Base-by-base conservation (phyloP, 192 early-diverging fungal species). In the Backusella australiensis region DNA sequence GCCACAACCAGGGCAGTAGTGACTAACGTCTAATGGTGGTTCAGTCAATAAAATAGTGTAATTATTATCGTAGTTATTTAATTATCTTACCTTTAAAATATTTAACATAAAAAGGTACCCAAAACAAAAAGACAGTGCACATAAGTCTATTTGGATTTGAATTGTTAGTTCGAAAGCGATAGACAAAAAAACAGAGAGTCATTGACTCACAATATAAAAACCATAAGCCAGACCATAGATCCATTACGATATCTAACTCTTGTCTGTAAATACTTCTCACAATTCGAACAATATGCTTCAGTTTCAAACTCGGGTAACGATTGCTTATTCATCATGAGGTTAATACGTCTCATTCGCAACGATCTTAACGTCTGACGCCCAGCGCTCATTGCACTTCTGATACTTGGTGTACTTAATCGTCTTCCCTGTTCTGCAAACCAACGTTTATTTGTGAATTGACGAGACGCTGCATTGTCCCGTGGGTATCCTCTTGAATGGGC, bases 71-170 rank as follows among this genome's bases (percentile, higher is more conserved):
- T 73, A 15, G 4, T 17, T 36, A 34, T n/a, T n/a, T 23, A 21
- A 29, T 15, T 38, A 56, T n/a, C 14, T 44, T 75, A 75, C 73
- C 73, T 75, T 75, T 75, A 53, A 67, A 75, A 46, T 75, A 75
- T 34, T 75, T 75, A 29, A 75, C 73, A 44, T 46, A 75, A 67
- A 75, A 75, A 36, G 73, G 56, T 19, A 75, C 39, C 73, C 73
- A 75, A 32, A 66, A 75, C 39, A 75, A 44, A 32, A 75, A 21
- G 0, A 75, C 65, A 19, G 73, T 75, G 66, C 73, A 75, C 39
- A 75, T 32, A n/a, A 75, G 41, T 21, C 73, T 75, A 38, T 36
- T 42, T 1, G 4, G 1, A 32, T 19, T 53, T 44, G 15, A 17
- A n/a, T 49, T n/a, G n/a, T 49, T 19, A 17, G 46, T n/a, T 49